Percentiles rank a stretch among this genome's conserved stretches.
These are phyloP conservation scores for Hypoxylon sp. DNA, from an alignment of 2,329 filamentous ascomycete genomes.

Conservation along the genomic window DNA sequence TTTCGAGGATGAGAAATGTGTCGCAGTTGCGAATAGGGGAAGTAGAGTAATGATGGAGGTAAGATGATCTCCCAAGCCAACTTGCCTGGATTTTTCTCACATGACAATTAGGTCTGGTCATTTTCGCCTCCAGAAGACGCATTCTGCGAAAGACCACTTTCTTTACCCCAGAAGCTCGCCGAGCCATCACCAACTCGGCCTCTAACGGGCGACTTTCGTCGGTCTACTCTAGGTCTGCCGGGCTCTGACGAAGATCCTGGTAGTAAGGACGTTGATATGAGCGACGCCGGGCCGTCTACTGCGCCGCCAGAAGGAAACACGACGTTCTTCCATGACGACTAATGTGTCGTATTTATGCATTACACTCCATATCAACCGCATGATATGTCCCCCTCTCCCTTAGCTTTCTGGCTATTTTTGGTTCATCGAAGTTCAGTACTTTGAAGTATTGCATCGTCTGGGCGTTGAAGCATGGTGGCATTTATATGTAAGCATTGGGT, in stretches of 20 bases:
- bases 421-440: constrained; percentile 39
- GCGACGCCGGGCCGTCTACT: constrained; percentile 67
- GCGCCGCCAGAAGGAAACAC: constrained; percentile 63
- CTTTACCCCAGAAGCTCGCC: constrained; percentile 61
- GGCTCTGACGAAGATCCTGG: constrained; percentile 50
- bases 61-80: constrained; percentile 53
- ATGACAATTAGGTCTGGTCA: constrained; percentile 80
- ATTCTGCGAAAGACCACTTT: constrained; percentile 65
- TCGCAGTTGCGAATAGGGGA: constrained; percentile 89
- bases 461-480: constrained; percentile 49
- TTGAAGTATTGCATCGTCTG: constrained; percentile 46
- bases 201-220: constrained; percentile 60
- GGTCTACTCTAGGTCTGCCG: constrained; percentile 44
- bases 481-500: constrained; percentile 43
- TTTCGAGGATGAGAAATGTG: constrained; percentile 98
- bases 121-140: constrained; percentile 87
- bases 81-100: constrained; percentile 20
- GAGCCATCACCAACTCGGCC: constrained; percentile 63
- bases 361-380: constrained; percentile 10
- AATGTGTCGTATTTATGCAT: constrained; percentile 19
- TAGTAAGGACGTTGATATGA: constrained; percentile 67
- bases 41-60: constrained; percentile 98
- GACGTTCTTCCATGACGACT: constrained; percentile 65
- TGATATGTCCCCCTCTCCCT: constrained; percentile 15
- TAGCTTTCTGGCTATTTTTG: constrained; percentile 36